Evolutionary conservation across 192 early-diverging fungal genomes (phyloP), one percentile per base, ranked within the genome.

Genomic region (Umbelopsis vinacea): DNA sequence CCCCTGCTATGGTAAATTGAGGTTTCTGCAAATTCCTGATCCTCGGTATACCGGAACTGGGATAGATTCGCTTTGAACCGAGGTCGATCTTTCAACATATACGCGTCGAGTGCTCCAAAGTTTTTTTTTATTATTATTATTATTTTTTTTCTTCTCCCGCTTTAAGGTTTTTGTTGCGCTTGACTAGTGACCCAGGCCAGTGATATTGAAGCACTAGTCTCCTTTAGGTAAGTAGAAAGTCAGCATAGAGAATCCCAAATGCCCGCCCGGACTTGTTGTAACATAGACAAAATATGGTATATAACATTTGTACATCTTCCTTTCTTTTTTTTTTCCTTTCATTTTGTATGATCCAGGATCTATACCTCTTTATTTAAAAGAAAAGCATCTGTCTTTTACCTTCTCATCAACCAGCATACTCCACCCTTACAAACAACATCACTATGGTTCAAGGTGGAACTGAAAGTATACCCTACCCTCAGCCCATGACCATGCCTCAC

Each of bases 401-500:
- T n/a, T n/a, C n/a, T n/a, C n/a, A n/a, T n/a, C n/a, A n/a, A n/a
- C n/a, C 22, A 29, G 7, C 15, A 22, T 26, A 21, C 54, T 24
- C 54, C 15, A 8, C 7, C 29, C 15, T 46, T 46, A n/a, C 46
- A 46, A 46, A 63, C 26, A 63, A 37, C 3, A 63, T n/a, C n/a
- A n/a, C n/a, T n/a, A n/a, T 63, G 57, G 57, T 63, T 17, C 57
- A 63, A 63, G 57, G 57, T 37, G 57, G 57, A 63, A 63, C 57
- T 29, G 57, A 63, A 37, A 63, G 57, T 35, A 63, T 63, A 37
- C 57, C 57, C 38, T 63, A 63, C 57, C 33, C 57, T 63, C 57
- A 63, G 37, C 57, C 57, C 2, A 37, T 63, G 33, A 38, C 57
- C 23, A 63, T 63, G 26, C 57, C 57, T 37, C 33, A 63, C 37